These are phyloP conservation scores for Elongisporangium anandrum DNA, from an alignment of 352 stramenopile species.

Conservation along the genomic window DNA sequence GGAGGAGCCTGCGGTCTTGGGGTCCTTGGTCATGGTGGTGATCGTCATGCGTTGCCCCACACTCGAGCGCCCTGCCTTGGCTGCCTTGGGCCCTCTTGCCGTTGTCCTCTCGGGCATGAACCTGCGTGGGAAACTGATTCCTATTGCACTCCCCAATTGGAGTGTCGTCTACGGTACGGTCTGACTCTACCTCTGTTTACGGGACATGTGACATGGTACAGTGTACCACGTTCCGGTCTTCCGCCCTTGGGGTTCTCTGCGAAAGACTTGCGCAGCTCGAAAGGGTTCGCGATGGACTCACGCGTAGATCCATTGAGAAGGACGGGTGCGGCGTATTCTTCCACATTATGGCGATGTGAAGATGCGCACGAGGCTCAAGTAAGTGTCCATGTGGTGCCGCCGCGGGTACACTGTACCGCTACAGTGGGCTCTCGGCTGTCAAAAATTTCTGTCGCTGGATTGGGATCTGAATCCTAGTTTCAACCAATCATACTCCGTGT, in stretches of 20 bases:
- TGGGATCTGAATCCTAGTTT: background rate
- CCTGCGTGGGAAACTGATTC: background rate
- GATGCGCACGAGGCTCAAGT: background rate
- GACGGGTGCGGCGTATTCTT: background rate
- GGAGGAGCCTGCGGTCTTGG: background rate
- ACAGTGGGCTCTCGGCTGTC: background rate
- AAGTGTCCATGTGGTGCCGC: background rate
- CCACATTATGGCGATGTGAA: background rate
- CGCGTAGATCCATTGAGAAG: background rate
- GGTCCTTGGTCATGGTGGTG: background rate
- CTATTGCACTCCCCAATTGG: background rate
- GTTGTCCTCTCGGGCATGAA: background rate
- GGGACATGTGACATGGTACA: background rate
- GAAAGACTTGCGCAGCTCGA: too few relatives aligned
- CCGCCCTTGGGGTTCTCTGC: background rate
- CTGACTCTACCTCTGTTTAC: background rate
- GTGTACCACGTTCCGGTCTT: background rate
- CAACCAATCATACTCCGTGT: background rate
- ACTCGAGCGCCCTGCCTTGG: background rate
- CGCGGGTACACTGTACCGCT: background rate
- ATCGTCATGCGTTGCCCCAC: background rate
- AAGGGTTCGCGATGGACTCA: background rate
- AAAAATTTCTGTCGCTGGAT: background rate
- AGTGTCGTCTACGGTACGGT: background rate
- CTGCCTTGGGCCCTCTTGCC: constrained; percentile 1